Evolutionary conservation across 192 early-diverging fungal genomes (phyloP).

Genomic region (Backusella tuberculispora): DNA sequence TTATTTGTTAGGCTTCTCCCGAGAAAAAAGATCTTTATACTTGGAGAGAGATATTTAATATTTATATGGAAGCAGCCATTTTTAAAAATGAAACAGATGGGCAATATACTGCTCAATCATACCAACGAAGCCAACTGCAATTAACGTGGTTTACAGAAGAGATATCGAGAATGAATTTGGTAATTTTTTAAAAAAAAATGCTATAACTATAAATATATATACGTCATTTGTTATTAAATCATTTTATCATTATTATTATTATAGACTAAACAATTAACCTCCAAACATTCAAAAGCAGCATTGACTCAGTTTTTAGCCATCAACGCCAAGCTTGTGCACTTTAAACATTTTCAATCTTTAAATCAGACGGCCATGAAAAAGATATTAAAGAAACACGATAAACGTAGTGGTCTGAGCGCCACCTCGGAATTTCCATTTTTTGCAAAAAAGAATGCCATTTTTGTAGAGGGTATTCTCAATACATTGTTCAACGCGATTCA

Average conservation of each 20-base stretch:
- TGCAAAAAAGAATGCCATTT: conserved; percentile 53
- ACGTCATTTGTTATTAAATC: too few relatives aligned
- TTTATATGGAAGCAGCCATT: conserved; percentile 73
- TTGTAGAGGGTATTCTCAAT: conserved; percentile 55
- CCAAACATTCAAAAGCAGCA: conserved; percentile 36
- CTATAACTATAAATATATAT: neutral
- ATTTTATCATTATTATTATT: neutral
- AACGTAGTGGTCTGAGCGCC: conserved; percentile 72
- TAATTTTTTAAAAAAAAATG: conserved; percentile 21
- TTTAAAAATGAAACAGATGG: conserved; percentile 59
- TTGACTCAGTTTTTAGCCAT: conserved; percentile 62
- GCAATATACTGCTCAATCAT: conserved; percentile 47
- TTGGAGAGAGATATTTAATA: conserved; percentile 71
- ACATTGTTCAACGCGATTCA: conserved; percentile 66
- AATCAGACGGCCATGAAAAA: conserved; percentile 82
- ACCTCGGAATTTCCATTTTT: conserved; percentile 56
- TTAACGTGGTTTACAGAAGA: conserved; percentile 61
- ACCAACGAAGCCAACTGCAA: conserved; percentile 57
- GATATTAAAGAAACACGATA: conserved; percentile 92
- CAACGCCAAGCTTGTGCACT: conserved; percentile 67
- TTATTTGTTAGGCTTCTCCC: conserved; percentile 57
- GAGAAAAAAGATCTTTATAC: conserved; percentile 76
- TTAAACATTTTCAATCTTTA: conserved; percentile 75
- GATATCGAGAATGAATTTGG: conserved; percentile 52
- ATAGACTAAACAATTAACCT: conserved; percentile 23